phyloP scores from a whole-genome alignment of 352 stramenopile species.

The Globisporangium viniferum region DNA sequence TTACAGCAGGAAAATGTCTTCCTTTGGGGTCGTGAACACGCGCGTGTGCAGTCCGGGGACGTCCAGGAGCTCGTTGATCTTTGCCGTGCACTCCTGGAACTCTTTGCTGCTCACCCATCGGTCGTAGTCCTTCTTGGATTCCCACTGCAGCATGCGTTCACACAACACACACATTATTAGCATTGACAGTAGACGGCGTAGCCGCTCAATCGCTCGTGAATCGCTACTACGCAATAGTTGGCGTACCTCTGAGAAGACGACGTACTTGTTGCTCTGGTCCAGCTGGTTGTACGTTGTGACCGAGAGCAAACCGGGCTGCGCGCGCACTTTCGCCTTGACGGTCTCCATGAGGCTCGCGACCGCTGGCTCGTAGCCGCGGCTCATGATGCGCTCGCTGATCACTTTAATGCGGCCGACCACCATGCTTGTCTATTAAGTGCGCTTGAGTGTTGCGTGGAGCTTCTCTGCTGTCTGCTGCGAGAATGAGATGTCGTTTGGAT shows the following conservation, averaged over 20 bases:
- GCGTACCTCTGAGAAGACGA: constrained; percentile 83
- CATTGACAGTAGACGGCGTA: neutral
- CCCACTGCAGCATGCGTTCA: constrained; percentile 39
- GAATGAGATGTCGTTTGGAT: constrained; percentile 7
- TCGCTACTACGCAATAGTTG: neutral
- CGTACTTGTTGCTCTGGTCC: constrained; percentile 84
- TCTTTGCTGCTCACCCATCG: constrained; percentile 71
- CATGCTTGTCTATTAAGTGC: constrained; percentile 2
- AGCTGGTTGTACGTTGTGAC: constrained; percentile 77
- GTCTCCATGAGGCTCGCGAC: constrained; percentile 85
- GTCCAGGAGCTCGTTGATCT: constrained; percentile 86
- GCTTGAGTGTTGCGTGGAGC: neutral
- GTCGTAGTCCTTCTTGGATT: constrained; percentile 79
- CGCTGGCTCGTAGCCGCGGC: constrained; percentile 78
- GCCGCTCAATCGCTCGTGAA: neutral
- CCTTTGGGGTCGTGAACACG: constrained; percentile 73
- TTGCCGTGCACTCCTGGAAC: constrained; percentile 70
- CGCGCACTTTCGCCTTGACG: constrained; percentile 77
- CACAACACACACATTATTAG: constrained; percentile 2
- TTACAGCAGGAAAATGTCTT: constrained; percentile 84
- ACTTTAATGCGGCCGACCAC: constrained; percentile 61
- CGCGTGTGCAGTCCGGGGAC: constrained; percentile 78
- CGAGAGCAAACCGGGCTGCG: constrained; percentile 69
- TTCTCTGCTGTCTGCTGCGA: neutral
- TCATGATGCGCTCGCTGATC: constrained; percentile 87